Evolutionary conservation across 2,329 filamentous ascomycete species (phyloP), one percentile per base, ranked within the genome.

Genomic region (Metarhizium album): DNA sequence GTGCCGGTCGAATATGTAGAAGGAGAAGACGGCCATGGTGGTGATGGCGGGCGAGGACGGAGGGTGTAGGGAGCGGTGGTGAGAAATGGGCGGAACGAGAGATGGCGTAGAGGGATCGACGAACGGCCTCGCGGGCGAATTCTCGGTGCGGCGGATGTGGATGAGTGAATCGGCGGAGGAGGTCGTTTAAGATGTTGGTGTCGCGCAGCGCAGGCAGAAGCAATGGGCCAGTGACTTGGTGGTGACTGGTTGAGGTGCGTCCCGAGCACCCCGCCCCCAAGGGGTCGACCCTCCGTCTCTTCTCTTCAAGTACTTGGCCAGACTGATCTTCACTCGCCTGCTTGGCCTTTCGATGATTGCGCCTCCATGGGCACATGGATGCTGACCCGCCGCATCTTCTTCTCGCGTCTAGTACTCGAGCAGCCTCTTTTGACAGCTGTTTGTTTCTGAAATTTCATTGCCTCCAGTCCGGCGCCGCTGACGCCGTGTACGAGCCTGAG

Each of bases 1-100:
- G 71, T 98, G 93, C 58, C 93, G 86, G 73, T 98, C 93, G 68
- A 98, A 98, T 66, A 98, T 96, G 76, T 95, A 95, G 72, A 98
- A 95, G 53, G 90, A 90, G 73, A 94, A 97, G 69, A 97, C 87
- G 54, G 86, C 84, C 93, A 98, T 97, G 64, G 37, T 37, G 8
- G 35, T 22, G 37, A 40, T 40, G 37, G 37, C 8, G 20, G 16
- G 16, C 8, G n/a, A 40, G 16, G 37, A 20, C 6, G 37, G 37
- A 20, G 8, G 37, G 37, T 18, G 8, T 40, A 9, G n/a, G 37
- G 5, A 16, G 16, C 6, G 37, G 4, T 8, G 37, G 16, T 2
- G n/a, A 5, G 37, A 20, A 16, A 18, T 40, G 4, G 11, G 14
- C 11, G 11, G 11, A 35, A 35, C 4, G 14, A 5, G 11, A 16